Evolutionary conservation across 2,329 filamentous ascomycete species (phyloP).

Genomic region (Lachnum nothofagi): DNA sequence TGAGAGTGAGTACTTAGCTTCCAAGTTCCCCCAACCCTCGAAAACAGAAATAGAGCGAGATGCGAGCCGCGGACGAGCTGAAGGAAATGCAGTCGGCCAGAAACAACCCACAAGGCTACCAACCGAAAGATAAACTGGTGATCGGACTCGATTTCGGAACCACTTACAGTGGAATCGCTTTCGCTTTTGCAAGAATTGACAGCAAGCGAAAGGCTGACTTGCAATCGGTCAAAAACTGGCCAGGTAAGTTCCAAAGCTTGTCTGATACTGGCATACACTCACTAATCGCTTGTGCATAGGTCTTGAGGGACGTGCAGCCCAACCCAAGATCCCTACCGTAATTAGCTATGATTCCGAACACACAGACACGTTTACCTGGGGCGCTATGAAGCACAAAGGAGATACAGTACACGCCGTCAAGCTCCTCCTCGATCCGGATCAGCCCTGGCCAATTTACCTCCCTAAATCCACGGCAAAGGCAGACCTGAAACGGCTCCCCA

Average conservation of each 20-base stretch:
- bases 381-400: constrained; percentile 3
- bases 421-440: constrained; percentile 26
- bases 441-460: constrained; percentile 15
- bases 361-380: constrained; percentile 11
- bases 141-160: constrained; percentile 24
- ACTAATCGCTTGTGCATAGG: constrained; percentile 6
- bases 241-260: constrained; percentile 12
- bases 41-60: too few relatives aligned
- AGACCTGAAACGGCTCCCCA: constrained; percentile 37
- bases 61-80: too few relatives aligned
- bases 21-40: too few relatives aligned
- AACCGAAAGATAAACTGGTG: constrained; percentile 17
- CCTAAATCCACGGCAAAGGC: constrained; percentile 18
- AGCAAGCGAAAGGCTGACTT: neutral
- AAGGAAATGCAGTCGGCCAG: too few relatives aligned
- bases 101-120: too few relatives aligned
- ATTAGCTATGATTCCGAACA: constrained; percentile 12
- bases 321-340: constrained; percentile 14
- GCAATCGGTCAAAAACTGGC: constrained; percentile 14
- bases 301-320: neutral
- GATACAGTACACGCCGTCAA: constrained; percentile 21
- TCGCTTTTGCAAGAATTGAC: constrained; percentile 10
- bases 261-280: neutral
- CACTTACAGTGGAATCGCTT: constrained; percentile 18
- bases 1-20: too few relatives aligned